These are phyloP conservation scores for Salix udensis DNA, from an alignment of 345 rosid species.

Conservation along the genomic window DNA sequence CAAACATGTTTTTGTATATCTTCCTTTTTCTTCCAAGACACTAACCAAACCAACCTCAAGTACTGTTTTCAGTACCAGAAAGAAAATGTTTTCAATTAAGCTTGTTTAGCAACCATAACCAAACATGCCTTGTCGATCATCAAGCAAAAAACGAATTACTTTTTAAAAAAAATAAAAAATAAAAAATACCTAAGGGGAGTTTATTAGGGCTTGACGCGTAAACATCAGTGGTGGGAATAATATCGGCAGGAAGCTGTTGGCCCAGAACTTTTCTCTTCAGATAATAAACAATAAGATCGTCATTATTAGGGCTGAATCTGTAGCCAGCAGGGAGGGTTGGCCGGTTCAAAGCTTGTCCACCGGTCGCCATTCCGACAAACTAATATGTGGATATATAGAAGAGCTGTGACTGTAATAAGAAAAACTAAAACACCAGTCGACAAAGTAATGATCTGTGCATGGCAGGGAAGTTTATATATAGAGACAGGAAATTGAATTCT, in stretches of 20 bases:
- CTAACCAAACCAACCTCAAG: no score
- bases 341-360: neutral
- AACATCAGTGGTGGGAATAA: neutral
- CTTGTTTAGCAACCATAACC: no score
- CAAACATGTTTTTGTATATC: no score
- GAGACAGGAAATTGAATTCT: neutral
- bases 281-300: neutral
- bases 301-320: neutral
- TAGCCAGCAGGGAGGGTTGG: neutral
- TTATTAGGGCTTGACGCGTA: neutral
- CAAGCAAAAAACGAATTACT: no score
- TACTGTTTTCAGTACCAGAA: fast-evolving
- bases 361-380: neutral
- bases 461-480: neutral
- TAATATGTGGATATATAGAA: neutral
- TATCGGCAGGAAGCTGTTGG: neutral
- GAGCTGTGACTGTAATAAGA: neutral
- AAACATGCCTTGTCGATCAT: no score
- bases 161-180: no score
- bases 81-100: no score
- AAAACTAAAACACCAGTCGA: neutral
- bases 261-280: neutral
- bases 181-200: neutral
- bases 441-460: neutral
- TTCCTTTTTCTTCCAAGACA: no score